Evolutionary conservation across 2,329 filamentous ascomycete genomes (phyloP).

Genomic region (Pyricularia grisea): DNA sequence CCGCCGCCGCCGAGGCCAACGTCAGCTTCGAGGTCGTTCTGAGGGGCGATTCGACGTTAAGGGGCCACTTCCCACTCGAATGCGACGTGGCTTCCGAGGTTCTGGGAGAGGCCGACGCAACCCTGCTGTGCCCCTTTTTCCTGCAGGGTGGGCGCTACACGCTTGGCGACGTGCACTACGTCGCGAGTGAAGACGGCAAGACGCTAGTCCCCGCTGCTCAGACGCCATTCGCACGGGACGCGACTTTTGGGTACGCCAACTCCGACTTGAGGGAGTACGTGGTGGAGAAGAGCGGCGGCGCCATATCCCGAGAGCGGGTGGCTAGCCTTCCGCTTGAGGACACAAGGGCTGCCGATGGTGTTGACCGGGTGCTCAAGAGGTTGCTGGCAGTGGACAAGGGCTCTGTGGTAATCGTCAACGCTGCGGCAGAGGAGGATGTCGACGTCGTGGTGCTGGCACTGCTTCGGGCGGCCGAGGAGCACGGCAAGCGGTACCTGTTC

Average conservation of each 20-base stretch:
- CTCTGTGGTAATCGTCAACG: slow-evolving; percentile 37
- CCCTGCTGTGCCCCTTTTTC: slow-evolving; percentile 50
- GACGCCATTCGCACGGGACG: slow-evolving; percentile 48
- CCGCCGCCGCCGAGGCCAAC: slow-evolving; percentile 27
- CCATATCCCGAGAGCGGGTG: slow-evolving; percentile 26
- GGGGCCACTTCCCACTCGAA: slow-evolving; percentile 83
- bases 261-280: slow-evolving; percentile 44
- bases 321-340: slow-evolving; percentile 34
- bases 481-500: slow-evolving; percentile 25
- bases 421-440: slow-evolving; percentile 39
- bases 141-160: slow-evolving; percentile 48
- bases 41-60: slow-evolving; percentile 55
- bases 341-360: slow-evolving; percentile 33
- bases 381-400: slow-evolving; percentile 25
- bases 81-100: slow-evolving; percentile 54
- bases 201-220: slow-evolving; percentile 37
- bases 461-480: slow-evolving; percentile 21
- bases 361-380: slow-evolving; percentile 28
- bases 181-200: slow-evolving; percentile 34
- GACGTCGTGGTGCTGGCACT: slow-evolving; percentile 43
- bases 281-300: slow-evolving; percentile 39
- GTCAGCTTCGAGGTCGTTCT: slow-evolving; percentile 44
- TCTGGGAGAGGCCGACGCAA: slow-evolving; percentile 39
- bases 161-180: slow-evolving; percentile 48
- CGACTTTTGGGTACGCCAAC: slow-evolving; percentile 45